Percentiles rank a stretch among this genome's conserved stretches.
Evolutionary conservation across 768 basidiomycete genomes (phyloP).

Genomic region (Dentipellis sp.): DNA sequence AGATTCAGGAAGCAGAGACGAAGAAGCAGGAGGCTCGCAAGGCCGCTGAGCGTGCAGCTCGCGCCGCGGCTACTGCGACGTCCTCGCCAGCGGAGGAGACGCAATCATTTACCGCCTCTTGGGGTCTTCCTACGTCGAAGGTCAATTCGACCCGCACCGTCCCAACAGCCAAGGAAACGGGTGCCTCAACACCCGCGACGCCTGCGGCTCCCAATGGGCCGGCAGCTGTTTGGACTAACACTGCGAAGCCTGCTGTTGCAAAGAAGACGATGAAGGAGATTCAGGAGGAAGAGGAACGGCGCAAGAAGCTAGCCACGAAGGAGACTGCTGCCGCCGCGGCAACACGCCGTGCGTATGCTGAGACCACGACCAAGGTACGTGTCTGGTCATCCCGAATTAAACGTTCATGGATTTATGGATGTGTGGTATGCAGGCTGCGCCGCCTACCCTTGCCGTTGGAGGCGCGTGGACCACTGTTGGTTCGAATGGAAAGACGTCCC

Average conservation of each 20-base stretch:
- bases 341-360: slow-evolving; percentile 68
- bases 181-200: slow-evolving; percentile 27
- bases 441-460: slow-evolving; percentile 23
- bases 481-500: slow-evolving; percentile 50
- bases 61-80: slow-evolving; percentile 29
- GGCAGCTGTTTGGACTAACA: slow-evolving; percentile 61
- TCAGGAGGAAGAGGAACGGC: slow-evolving; percentile 90
- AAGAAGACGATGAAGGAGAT: slow-evolving; percentile 99
- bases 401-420: not conserved
- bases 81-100: slow-evolving; percentile 40
- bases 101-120: slow-evolving; percentile 61
- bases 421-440: slow-evolving; percentile 8
- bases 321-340: slow-evolving; percentile 37
- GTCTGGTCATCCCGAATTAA: slow-evolving; percentile 3
- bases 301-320: slow-evolving; percentile 55
- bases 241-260: slow-evolving; percentile 38
- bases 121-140: slow-evolving; percentile 85
- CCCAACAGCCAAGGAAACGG: slow-evolving; percentile 25
- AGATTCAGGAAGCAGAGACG: slow-evolving; percentile 92
- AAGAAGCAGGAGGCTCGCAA: slow-evolving; percentile 74
- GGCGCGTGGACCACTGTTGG: slow-evolving; percentile 87
- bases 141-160: slow-evolving; percentile 31
- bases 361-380: slow-evolving; percentile 63
- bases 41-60: slow-evolving; percentile 51
- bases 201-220: slow-evolving; percentile 17